These are phyloP conservation scores for Geosmithia morbida DNA, from an alignment of 2,329 filamentous ascomycete species.

Conservation along the genomic window DNA sequence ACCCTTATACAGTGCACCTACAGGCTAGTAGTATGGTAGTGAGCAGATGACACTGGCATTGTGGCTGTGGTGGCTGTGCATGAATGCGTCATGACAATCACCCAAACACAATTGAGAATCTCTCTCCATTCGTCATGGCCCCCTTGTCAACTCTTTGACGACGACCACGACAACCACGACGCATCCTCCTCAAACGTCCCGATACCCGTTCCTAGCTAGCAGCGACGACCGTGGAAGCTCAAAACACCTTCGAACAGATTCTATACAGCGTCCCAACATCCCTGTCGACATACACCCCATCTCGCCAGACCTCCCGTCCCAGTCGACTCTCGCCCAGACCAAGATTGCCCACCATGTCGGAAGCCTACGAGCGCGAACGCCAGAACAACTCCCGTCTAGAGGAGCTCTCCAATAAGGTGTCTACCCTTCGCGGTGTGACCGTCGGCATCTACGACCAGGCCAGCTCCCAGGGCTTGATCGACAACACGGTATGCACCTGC, in stretches of 20 bases:
- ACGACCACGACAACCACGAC: no score
- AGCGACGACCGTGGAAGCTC: no score
- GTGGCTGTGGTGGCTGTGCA: neutral
- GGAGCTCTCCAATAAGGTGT: constrained; percentile 82
- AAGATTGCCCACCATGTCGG: constrained; percentile 45
- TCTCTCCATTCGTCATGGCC: neutral
- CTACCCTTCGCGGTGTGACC: constrained; percentile 81
- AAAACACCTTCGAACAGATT: no score
- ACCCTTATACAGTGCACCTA: no score
- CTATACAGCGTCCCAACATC: no score
- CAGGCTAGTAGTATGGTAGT: no score
- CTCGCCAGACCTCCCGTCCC: no score
- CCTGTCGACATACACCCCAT: no score
- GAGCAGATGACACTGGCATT: neutral
- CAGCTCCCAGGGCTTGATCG: constrained; percentile 73
- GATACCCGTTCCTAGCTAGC: no score
- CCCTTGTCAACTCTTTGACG: no score
- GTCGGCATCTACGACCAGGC: constrained; percentile 98
- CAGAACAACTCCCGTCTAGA: constrained; percentile 94
- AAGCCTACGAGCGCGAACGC: constrained; percentile 65
- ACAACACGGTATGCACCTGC: constrained; percentile 54
- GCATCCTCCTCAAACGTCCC: no score
- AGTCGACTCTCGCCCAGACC: neutral
- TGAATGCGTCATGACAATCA: neutral
- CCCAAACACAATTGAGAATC: neutral